A percentile compares a stretch with the other conserved stretches of the same genome.
Conservation (phyloP, 805 yeast genomes). For the Clavispora carvajalis region DNA sequence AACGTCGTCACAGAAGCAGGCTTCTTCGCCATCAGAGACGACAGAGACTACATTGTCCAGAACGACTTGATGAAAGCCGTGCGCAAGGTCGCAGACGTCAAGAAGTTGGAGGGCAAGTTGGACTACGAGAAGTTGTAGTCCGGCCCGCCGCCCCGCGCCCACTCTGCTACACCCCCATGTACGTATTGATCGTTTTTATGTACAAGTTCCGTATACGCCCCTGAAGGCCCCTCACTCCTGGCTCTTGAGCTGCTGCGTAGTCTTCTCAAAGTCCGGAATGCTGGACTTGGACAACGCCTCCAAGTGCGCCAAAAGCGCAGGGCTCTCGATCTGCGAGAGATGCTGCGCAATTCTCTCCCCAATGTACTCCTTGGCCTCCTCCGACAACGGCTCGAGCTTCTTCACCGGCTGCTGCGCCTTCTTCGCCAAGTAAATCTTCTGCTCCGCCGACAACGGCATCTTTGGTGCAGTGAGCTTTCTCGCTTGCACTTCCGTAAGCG, state of each 20-base stretch:
- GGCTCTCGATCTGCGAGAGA: slow-evolving; percentile 29
- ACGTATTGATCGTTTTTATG: slow-evolving; percentile 2
- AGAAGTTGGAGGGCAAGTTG: slow-evolving; percentile 92
- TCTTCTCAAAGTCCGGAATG: slow-evolving; percentile 28
- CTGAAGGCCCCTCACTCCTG: neutral
- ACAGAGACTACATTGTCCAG: slow-evolving; percentile 89
- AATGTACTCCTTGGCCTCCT: slow-evolving; percentile 51
- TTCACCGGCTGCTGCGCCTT: slow-evolving; percentile 35
- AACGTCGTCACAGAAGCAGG: slow-evolving; percentile 98
- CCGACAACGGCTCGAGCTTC: slow-evolving; percentile 35
- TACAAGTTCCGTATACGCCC: slow-evolving; percentile 6
- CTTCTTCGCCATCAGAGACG: slow-evolving; percentile 95
- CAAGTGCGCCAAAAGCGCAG: slow-evolving; percentile 34
- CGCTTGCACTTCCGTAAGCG: slow-evolving; percentile 56
- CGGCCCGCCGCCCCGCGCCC: no score
- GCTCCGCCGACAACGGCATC: slow-evolving; percentile 69
- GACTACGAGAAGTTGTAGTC: slow-evolving; percentile 93
- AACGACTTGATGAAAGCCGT: slow-evolving; percentile 97
- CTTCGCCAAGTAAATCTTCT: slow-evolving; percentile 58
- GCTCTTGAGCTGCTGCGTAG: slow-evolving; percentile 17
- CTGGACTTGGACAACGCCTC: slow-evolving; percentile 29
- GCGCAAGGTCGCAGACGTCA: slow-evolving; percentile 92
- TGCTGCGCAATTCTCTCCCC: slow-evolving; percentile 44
- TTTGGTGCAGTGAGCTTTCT: slow-evolving; percentile 60
- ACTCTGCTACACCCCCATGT: neutral